Percentiles rank a stretch among this genome's conserved stretches.
These are phyloP conservation scores for Nowakowskiella sp. DNA, from an alignment of 192 early-diverging fungal species.

Conservation along the genomic window DNA sequence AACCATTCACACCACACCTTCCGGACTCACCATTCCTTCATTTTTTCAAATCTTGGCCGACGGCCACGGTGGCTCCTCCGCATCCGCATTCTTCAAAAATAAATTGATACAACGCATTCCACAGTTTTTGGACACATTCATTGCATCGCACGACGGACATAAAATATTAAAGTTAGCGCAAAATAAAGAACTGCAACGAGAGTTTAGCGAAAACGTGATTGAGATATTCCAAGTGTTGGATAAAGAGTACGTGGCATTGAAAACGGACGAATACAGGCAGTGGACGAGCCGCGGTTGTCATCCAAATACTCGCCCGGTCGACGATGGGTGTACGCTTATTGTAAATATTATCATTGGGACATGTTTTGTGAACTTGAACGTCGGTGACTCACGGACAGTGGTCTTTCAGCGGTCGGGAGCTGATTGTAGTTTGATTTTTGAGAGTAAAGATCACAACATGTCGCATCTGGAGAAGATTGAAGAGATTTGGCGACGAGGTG, in stretches of 20 bases:
- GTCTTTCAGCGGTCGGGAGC: slow-evolving; percentile 10
- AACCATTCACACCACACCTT: too few species aligned
- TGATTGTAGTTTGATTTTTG: slow-evolving; percentile 35
- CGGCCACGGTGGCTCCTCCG: slow-evolving; percentile 50
- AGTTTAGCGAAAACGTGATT: slow-evolving; percentile 23
- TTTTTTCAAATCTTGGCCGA: slow-evolving; percentile 54
- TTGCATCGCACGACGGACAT: slow-evolving; percentile 13
- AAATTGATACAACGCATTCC: slow-evolving; percentile 14
- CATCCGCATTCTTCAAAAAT: slow-evolving; percentile 41
- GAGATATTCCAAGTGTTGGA: slow-evolving; percentile 38
- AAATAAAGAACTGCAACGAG: slow-evolving; percentile 12
- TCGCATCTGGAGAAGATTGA: slow-evolving; percentile 47
- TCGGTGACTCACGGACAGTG: slow-evolving; percentile 46
- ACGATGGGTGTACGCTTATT: slow-evolving; percentile 52
- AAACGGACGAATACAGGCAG: slow-evolving; percentile 39
- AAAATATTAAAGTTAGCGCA: slow-evolving; percentile 40
- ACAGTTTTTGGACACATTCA: slow-evolving; percentile 20
- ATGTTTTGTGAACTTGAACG: slow-evolving; percentile 49
- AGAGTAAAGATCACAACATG: slow-evolving; percentile 51
- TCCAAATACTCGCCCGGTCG: slow-evolving; percentile 21
- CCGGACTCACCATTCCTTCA: too few species aligned
- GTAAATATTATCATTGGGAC: slow-evolving; percentile 39
- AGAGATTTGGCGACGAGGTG: slow-evolving; percentile 38
- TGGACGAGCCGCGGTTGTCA: slow-evolving; percentile 22
- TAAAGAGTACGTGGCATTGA: slow-evolving; percentile 36